Evolutionary conservation across 179 eudicot species (phyloP).

Genomic region (Silene coronaria): DNA sequence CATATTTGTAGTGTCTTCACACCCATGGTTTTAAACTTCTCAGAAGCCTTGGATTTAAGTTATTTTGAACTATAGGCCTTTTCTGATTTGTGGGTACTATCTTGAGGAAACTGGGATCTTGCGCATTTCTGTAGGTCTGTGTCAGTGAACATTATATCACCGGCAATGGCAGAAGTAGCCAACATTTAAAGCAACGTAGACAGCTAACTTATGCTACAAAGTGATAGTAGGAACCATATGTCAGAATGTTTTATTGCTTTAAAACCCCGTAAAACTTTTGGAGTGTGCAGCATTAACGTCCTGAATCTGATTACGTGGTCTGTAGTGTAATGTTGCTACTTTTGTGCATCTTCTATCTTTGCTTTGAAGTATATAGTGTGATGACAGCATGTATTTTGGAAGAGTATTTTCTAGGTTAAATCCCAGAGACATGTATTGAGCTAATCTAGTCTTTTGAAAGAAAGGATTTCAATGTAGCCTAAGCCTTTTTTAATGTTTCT

Average conservation of each 20-base stretch:
- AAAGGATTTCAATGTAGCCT: neutral
- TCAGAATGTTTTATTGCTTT: neutral
- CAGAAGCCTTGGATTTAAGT: neutral
- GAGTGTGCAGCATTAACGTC: neutral
- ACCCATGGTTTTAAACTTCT: neutral
- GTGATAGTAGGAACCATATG: neutral
- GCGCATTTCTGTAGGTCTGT: neutral
- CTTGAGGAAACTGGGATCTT: neutral
- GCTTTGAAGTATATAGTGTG: neutral
- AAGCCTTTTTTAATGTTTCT: neutral
- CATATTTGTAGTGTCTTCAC: neutral
- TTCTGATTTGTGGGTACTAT: neutral
- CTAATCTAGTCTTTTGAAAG: constrained; percentile 1
- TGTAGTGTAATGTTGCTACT: neutral
- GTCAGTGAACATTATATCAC: neutral
- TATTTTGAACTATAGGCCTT: neutral
- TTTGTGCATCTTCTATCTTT: neutral
- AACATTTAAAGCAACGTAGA: neutral
- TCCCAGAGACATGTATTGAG: neutral
- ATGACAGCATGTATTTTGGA: no score
- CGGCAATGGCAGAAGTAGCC: neutral
- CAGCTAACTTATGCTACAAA: neutral
- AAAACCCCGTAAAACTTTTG: neutral
- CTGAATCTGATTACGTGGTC: neutral
- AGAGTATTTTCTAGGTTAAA: neutral